Conservation (phyloP, 1,284 basidiomycete genomes). For the Ustilago crameri region DNA sequence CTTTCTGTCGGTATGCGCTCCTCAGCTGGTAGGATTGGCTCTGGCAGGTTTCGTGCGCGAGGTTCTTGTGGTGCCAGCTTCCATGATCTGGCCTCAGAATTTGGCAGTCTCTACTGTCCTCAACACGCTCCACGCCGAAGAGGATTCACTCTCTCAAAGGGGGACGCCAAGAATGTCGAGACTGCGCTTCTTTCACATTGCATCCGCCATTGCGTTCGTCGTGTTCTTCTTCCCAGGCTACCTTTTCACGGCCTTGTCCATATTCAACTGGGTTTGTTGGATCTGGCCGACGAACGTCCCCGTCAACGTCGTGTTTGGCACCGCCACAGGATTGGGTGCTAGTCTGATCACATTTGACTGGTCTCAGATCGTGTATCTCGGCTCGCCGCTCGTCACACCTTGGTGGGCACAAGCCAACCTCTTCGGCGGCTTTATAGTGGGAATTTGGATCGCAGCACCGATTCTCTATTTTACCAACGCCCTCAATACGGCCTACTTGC, state of each 20-base stretch:
- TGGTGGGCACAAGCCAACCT: slow-evolving; percentile 60
- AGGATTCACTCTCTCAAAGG: slow-evolving; percentile 18
- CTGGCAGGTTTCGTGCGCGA: slow-evolving; percentile 51
- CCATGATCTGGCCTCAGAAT: slow-evolving; percentile 64
- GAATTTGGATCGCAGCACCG: slow-evolving; percentile 53
- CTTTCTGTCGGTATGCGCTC: slow-evolving; percentile 69
- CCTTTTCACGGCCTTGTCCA: slow-evolving; percentile 56
- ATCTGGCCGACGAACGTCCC: slow-evolving; percentile 59
- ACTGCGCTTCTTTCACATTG: slow-evolving; percentile 47
- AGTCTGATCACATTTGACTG: slow-evolving; percentile 60
- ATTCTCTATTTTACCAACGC: slow-evolving; percentile 58
- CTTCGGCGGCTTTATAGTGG: slow-evolving; percentile 53
- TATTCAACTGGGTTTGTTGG: slow-evolving; percentile 62
- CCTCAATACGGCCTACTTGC: slow-evolving; percentile 52
- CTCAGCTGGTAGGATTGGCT: slow-evolving; percentile 68
- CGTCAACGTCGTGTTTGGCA: slow-evolving; percentile 61
- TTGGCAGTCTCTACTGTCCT: slow-evolving; percentile 57
- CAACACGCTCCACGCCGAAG: slow-evolving; percentile 57
- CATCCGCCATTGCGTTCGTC: slow-evolving; percentile 74
- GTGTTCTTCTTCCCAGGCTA: slow-evolving; percentile 73
- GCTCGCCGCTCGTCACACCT: slow-evolving; percentile 53
- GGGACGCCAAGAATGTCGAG: slow-evolving; percentile 70
- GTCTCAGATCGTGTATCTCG: slow-evolving; percentile 49
- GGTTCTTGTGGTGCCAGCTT: slow-evolving; percentile 57
- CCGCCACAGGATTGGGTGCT: slow-evolving; percentile 44